Conservation (phyloP, 129 eudicot species). For the Gnaphalium uliginosum region DNA sequence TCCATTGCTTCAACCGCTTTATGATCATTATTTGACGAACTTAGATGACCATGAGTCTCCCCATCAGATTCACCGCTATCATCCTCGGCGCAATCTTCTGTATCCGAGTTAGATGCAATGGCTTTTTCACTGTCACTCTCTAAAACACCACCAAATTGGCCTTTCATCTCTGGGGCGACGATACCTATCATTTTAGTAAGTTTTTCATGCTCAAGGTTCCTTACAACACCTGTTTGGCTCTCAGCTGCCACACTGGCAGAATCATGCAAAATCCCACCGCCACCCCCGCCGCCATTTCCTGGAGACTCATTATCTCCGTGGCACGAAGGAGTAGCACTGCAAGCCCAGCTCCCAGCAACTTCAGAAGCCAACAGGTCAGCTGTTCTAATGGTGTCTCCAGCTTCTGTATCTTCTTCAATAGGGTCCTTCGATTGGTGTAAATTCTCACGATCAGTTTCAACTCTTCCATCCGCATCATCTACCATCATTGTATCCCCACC, state of each 20-base stretch:
- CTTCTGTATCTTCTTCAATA: constrained; percentile 63
- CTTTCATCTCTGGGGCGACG: constrained; percentile 75
- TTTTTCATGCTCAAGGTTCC: constrained; percentile 51
- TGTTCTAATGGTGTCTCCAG: constrained; percentile 61
- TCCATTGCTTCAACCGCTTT: constrained; percentile 37
- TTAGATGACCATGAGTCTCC: constrained; percentile 41
- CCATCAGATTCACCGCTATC: constrained; percentile 66
- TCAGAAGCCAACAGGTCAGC: constrained; percentile 88
- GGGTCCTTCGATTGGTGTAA: constrained; percentile 35
- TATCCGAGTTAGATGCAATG: constrained; percentile 57
- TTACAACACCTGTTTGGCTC: constrained; percentile 57
- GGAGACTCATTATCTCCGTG: constrained; percentile 86
- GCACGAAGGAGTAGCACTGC: constrained; percentile 71
- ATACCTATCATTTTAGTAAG: constrained; percentile 73
- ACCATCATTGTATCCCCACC: constrained; percentile 52
- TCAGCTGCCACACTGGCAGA: constrained; percentile 63
- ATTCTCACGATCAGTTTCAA: constrained; percentile 38
- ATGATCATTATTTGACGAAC: constrained; percentile 27
- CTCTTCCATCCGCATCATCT: constrained; percentile 45
- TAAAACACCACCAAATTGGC: constrained; percentile 49
- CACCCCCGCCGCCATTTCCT: constrained; percentile 37
- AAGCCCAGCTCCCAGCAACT: constrained; percentile 91
- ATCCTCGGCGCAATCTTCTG: constrained; percentile 54
- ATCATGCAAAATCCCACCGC: constrained; percentile 41
- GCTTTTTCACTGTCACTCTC: constrained; percentile 44